Evolutionary conservation across 2,329 filamentous ascomycete species (phyloP).

Genomic region (Trichoderma koningii): DNA sequence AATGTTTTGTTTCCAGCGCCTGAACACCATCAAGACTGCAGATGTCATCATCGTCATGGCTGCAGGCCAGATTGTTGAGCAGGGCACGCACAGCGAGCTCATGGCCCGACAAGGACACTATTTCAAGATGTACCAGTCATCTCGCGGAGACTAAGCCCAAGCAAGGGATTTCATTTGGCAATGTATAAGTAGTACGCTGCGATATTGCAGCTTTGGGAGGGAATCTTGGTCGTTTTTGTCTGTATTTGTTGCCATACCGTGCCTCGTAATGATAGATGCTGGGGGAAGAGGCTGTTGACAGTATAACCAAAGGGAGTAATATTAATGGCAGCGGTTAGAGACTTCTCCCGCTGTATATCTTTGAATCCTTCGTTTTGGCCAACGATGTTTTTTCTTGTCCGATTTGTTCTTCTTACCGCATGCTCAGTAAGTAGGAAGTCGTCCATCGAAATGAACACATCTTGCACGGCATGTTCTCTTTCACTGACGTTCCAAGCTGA

Average conservation of each 20-base stretch:
- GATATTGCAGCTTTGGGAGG: not conserved
- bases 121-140: conserved; percentile 21
- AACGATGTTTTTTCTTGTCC: too few species aligned
- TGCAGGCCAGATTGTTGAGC: conserved; percentile 19
- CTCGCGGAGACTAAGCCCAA: not conserved
- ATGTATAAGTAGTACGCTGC: not conserved
- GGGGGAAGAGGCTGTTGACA: not conserved
- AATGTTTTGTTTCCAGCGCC: not conserved
- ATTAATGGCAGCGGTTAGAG: too few species aligned
- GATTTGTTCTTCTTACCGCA: too few species aligned
- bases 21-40: conserved; percentile 23
- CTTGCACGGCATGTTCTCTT: too few species aligned
- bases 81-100: conserved; percentile 19
- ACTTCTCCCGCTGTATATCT: too few species aligned
- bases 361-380: too few species aligned
- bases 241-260: not conserved
- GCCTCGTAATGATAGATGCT: not conserved
- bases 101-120: conserved; percentile 17
- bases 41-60: conserved; percentile 20
- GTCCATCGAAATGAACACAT: too few species aligned
- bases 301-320: too few species aligned
- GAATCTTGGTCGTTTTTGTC: not conserved
- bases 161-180: not conserved
- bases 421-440: too few species aligned
- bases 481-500: too few species aligned